phyloP scores from a whole-genome alignment of 192 early-diverging fungal species.

The Pecoramyces ruminantium region DNA sequence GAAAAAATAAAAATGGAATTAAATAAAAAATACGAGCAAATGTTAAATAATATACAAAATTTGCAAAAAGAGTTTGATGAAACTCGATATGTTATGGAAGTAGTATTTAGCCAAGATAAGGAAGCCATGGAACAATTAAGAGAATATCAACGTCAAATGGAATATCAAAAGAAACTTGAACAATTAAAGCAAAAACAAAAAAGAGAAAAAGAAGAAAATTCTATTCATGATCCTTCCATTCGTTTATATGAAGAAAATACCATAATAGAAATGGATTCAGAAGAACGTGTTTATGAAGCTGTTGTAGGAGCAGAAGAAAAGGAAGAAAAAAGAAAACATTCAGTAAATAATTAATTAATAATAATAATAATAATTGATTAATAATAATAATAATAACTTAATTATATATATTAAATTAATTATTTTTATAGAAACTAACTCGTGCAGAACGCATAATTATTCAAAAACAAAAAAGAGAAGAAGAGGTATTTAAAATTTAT shows the following conservation, averaged over 20 bases:
- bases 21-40: not conserved
- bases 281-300: not conserved
- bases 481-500: too few species aligned
- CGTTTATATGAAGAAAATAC: not conserved
- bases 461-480: too few species aligned
- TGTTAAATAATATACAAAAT: not conserved
- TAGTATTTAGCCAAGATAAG: not conserved
- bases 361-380: too few species aligned
- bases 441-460: too few species aligned
- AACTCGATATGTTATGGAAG: not conserved
- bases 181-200: not conserved
- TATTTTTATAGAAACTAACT: too few species aligned
- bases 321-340: not conserved
- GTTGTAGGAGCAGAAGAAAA: not conserved
- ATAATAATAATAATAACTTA: too few species aligned
- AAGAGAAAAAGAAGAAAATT: not conserved
- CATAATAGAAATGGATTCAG: not conserved
- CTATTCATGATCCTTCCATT: not conserved
- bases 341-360: too few species aligned
- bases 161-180: not conserved
- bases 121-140: not conserved
- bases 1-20: not conserved
- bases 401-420: too few species aligned
- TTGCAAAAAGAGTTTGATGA: not conserved
- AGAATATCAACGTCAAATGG: not conserved